These are phyloP conservation scores for Aspergillus pseudoterreus DNA, from an alignment of 2,329 filamentous ascomycete species.

Conservation along the genomic window DNA sequence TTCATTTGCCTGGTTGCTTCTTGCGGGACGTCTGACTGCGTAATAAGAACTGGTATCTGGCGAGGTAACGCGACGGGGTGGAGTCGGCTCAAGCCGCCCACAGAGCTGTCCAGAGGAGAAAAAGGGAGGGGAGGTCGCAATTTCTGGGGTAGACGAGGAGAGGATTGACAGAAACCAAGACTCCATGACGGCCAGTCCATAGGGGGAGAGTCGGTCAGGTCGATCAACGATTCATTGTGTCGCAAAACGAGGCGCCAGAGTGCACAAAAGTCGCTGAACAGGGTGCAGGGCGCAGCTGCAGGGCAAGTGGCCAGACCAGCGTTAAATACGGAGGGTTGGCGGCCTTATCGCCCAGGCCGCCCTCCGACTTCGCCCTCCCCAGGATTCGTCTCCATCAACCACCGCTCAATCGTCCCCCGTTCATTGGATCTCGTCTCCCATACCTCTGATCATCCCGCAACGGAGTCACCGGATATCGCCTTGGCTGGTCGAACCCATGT, in stretches of 20 bases:
- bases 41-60: not conserved
- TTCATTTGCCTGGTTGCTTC: not conserved
- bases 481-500: too few relatives aligned
- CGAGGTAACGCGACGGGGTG: not conserved
- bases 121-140: too few relatives aligned
- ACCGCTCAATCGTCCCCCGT: not conserved
- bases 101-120: too few relatives aligned
- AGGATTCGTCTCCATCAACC: not conserved
- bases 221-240: too few relatives aligned
- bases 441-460: not conserved
- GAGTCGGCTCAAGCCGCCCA: too few relatives aligned
- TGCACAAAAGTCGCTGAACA: not conserved
- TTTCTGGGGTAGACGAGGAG: not conserved
- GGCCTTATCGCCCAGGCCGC: constrained; percentile 10
- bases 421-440: not conserved
- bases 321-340: constrained; percentile 6
- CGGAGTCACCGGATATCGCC: too few relatives aligned
- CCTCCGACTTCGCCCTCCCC: constrained; percentile 10
- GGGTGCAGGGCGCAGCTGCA: not conserved
- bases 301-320: not conserved
- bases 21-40: not conserved
- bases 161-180: not conserved
- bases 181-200: too few relatives aligned
- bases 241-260: too few relatives aligned
- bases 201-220: too few relatives aligned